These are phyloP conservation scores for Alloteropsis angusta DNA, from an alignment of 202 grass and related monocot species.

Conservation along the genomic window DNA sequence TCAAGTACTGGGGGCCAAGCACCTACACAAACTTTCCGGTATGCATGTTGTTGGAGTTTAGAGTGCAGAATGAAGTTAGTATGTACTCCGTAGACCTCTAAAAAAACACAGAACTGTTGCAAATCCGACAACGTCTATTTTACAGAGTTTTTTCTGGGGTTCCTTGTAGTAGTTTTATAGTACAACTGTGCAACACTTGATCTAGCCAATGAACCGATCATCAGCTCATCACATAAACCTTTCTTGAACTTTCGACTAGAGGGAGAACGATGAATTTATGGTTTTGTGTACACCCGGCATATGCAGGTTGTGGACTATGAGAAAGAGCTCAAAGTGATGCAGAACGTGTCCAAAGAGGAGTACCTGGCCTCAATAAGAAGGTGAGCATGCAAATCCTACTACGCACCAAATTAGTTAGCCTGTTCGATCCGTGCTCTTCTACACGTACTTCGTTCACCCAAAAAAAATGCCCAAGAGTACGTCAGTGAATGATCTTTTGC, in stretches of 20 bases:
- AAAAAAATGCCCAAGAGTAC: not conserved
- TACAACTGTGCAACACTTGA: too few species aligned
- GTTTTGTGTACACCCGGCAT: not conserved
- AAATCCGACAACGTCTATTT: too few species aligned
- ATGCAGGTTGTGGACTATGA: conserved; percentile 57
- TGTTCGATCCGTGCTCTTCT: too few species aligned
- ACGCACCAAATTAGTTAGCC: too few species aligned
- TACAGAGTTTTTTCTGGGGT: too few species aligned
- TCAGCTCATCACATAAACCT: too few species aligned
- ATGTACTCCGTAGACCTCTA: not conserved
- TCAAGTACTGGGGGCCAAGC: conserved; percentile 65
- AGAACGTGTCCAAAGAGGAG: conserved; percentile 57
- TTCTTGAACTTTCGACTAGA: not conserved
- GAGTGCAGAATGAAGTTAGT: not conserved
- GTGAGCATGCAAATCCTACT: too few species aligned
- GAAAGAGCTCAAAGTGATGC: conserved; percentile 56
- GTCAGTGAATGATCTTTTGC: not conserved
- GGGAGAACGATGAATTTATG: not conserved
- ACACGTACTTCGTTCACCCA: too few species aligned
- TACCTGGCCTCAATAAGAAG: conserved; percentile 65
- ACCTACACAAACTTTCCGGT: conserved; percentile 62
- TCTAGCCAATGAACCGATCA: too few species aligned
- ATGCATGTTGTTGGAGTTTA: not conserved
- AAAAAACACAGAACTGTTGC: too few species aligned
- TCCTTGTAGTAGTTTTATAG: too few species aligned